A percentile compares a stretch with the other conserved stretches of the same genome.
Evolutionary conservation across 1,284 basidiomycete genomes (phyloP).

Genomic region (Sporisorium exsertum): DNA sequence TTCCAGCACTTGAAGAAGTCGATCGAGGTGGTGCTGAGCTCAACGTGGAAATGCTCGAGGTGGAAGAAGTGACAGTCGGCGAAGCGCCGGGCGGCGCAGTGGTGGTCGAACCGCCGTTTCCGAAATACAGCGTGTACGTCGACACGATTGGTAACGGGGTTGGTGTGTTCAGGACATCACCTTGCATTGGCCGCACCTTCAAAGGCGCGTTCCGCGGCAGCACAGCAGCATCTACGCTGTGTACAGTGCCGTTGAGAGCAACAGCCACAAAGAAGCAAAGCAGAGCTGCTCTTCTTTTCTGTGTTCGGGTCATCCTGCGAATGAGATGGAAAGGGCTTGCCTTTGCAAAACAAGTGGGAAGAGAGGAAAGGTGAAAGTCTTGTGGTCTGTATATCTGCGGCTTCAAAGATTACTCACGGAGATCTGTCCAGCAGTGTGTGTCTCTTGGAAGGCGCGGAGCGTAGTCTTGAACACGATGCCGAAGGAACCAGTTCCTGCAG

Average conservation of each 20-base stretch:
- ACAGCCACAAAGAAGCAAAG: constrained; percentile 9
- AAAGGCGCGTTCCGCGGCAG: constrained; percentile 15
- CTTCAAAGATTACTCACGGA: constrained; percentile 17
- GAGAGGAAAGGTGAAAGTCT: background rate
- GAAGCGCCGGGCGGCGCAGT: constrained; percentile 11
- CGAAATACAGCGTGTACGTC: constrained; percentile 36
- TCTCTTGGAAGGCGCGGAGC: background rate
- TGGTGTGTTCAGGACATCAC: background rate
- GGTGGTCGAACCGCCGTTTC: constrained; percentile 13
- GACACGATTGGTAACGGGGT: constrained; percentile 23
- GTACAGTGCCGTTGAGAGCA: background rate
- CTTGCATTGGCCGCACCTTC: constrained; percentile 5
- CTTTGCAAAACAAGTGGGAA: background rate
- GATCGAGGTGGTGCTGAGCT: constrained; percentile 6
- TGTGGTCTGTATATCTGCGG: background rate
- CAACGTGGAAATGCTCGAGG: background rate
- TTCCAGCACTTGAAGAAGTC: constrained; percentile 2
- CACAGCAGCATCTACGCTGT: constrained; percentile 7
- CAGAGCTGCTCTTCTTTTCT: constrained; percentile 2
- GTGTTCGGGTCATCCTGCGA: constrained; percentile 7
- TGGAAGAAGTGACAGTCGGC: background rate
- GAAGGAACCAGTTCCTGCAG: constrained; percentile 6
- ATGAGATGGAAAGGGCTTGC: background rate
- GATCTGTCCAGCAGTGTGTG: constrained; percentile 13
- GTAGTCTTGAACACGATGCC: constrained; percentile 14